Percentiles rank a stretch among this genome's conserved stretches.
Evolutionary conservation across 331 rosid species (phyloP).

Genomic region (Quercus phellos): DNA sequence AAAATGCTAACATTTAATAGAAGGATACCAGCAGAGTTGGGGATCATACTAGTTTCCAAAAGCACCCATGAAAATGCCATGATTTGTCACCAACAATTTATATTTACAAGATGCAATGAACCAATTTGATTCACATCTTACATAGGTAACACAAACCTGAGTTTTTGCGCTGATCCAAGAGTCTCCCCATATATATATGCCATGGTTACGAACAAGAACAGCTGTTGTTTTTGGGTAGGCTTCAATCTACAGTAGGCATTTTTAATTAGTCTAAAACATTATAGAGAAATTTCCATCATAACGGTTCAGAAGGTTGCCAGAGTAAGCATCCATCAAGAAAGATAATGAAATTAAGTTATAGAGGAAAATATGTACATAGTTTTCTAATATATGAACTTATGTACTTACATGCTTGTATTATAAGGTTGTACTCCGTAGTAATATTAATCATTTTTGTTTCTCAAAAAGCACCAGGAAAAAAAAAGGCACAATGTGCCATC

Average conservation of each 20-base stretch:
- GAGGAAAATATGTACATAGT: neutral
- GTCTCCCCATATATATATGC: conserved; percentile 93
- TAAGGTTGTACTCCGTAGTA: neutral
- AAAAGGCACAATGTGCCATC: neutral
- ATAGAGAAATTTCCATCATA: neutral
- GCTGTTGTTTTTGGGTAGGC: conserved; percentile 96
- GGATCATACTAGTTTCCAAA: neutral
- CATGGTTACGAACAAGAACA: conserved; percentile 98
- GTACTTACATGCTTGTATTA: neutral
- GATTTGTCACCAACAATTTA: neutral
- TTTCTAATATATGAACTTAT: neutral
- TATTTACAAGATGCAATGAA: neutral
- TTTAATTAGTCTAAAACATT: neutral
- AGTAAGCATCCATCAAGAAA: neutral
- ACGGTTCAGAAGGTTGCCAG: neutral
- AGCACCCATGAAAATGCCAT: neutral
- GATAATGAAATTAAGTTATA: conserved; percentile 3
- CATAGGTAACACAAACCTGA: conserved; percentile 53
- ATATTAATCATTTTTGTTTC: neutral
- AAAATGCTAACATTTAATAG: neutral
- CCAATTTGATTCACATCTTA: neutral
- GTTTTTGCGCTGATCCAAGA: conserved; percentile 95
- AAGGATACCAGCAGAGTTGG: neutral
- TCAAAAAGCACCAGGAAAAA: neutral
- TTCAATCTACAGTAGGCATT: conserved; percentile 51